Evolutionary conservation across 164 flowering plant genomes (phyloP), one percentile per base, ranked within the genome.

Genomic region (Amborella trichopoda): DNA sequence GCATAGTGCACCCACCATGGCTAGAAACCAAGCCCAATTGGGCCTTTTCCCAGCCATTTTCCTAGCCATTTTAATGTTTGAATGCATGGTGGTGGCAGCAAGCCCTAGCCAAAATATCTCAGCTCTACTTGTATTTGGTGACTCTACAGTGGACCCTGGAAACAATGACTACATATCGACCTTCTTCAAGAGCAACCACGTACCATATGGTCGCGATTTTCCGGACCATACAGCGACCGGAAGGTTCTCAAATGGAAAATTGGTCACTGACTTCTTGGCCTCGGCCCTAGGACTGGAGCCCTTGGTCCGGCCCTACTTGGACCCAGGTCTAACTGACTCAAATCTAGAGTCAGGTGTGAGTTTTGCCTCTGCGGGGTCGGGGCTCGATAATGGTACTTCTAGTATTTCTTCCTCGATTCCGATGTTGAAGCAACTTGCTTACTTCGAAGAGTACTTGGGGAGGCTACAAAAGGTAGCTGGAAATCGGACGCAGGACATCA

Each of bases 321-420:
- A 82, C 62, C 76, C 86, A 0, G n/a, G 17, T 2, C 75, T 67
- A 43, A 40, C 16, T 34, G 79, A 79, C 3, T 21, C 30, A 17
- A 81, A 79, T 37, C 77, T 73, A 32, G 75, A 76, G 26, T 62
- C 75, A 28, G 86, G 86, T 23, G 86, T 81, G 28, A 67, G 70
- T 58, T 81, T 81, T 59, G 91, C 83, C 19, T 82, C 91, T 0
- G 91, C 86, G 0, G 91, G 83, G 26, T 71, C 86, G 28, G 86
- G 86, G 3, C 79, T 65, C 34, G 86, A 82, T 23, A 77, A 71
- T 63, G 75, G 70, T 12, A 82, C 91, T 32, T 66, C 91, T 23
- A n/a, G n/a, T n/a, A n/a, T n/a, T n/a, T n/a, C n/a, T n/a, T n/a
- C n/a, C n/a, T n/a, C n/a, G n/a, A n/a, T n/a, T n/a, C n/a, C n/a